phyloP scores from a whole-genome alignment of 805 yeast genomes.

The Maudiozyma saulgeensis region DNA sequence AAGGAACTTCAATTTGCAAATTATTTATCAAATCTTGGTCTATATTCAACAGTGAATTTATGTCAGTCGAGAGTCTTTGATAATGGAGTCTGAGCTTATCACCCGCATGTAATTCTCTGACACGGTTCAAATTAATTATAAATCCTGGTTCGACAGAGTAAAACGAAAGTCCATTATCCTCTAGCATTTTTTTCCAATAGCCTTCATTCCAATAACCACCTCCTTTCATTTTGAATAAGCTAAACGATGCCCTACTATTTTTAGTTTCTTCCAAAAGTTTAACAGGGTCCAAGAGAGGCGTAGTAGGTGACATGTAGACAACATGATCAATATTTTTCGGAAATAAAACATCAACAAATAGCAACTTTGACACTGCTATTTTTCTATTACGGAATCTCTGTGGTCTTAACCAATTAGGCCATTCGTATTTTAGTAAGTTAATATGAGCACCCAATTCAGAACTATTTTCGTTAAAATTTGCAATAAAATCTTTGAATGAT shows the following conservation, averaged over 20 bases:
- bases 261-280: constrained; percentile 38
- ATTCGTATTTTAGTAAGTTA: constrained; percentile 72
- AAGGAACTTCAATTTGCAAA: constrained; percentile 47
- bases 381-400: constrained; percentile 73
- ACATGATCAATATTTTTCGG: constrained; percentile 69
- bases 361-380: constrained; percentile 81
- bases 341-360: constrained; percentile 78
- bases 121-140: constrained; percentile 63
- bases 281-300: constrained; percentile 71
- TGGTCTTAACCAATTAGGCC: constrained; percentile 85
- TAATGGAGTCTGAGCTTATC: constrained; percentile 76
- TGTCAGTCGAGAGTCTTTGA: constrained; percentile 71
- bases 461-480: constrained; percentile 21
- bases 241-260: constrained; percentile 44
- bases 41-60: constrained; percentile 66
- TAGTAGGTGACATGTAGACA: constrained; percentile 61
- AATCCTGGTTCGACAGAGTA: constrained; percentile 82
- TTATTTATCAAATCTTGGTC: constrained; percentile 95
- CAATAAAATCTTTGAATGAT: constrained; percentile 47
- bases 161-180: constrained; percentile 40
- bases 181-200: constrained; percentile 66
- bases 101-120: constrained; percentile 64
- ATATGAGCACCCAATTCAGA: constrained; percentile 6
- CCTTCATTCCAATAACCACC: constrained; percentile 79
- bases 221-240: constrained; percentile 75